Evolutionary conservation across 129 eudicot species (phyloP).

Genomic region (Scalesia atractyloides): DNA sequence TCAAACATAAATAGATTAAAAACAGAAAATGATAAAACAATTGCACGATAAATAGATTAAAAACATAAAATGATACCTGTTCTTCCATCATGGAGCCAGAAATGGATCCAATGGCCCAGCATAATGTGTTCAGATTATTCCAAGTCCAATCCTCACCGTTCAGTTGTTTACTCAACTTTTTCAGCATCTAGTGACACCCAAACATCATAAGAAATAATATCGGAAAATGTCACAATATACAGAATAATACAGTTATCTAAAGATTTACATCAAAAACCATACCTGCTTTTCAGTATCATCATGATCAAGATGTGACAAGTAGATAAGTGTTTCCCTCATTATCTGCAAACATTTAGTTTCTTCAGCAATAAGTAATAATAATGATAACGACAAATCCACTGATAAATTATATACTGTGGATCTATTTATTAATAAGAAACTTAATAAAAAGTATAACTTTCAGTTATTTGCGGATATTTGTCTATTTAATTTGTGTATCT

Average conservation of each 20-base stretch:
- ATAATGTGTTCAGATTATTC: slow-evolving; percentile 95
- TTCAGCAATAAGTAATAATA: slow-evolving; percentile 4
- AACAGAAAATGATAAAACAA: background rate
- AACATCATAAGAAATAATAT: background rate
- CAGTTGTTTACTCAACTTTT: slow-evolving; percentile 74
- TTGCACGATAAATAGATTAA: background rate
- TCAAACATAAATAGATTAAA: slow-evolving; percentile 8
- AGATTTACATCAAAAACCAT: slow-evolving; percentile 6
- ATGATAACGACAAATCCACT: background rate
- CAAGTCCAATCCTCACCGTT: slow-evolving; percentile 99
- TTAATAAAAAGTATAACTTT: background rate
- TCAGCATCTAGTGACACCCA: slow-evolving; percentile 69
- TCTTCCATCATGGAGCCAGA: slow-evolving; percentile 99
- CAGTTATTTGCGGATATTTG: slow-evolving; percentile 1
- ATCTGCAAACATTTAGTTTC: slow-evolving; percentile 53
- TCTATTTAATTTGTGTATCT: slow-evolving; percentile 4
- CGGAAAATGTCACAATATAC: background rate
- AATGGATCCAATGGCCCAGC: slow-evolving; percentile 99
- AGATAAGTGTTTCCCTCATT: slow-evolving; percentile 94
- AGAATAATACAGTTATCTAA: background rate
- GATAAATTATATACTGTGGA: background rate
- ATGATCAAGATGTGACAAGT: slow-evolving; percentile 95
- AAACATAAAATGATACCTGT: slow-evolving; percentile 52
- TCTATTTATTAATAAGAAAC: background rate
- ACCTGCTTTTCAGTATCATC: slow-evolving; percentile 99